Evolutionary conservation across 1,139 yeast species (phyloP).

Genomic region (Yamadazyma mexicana): DNA sequence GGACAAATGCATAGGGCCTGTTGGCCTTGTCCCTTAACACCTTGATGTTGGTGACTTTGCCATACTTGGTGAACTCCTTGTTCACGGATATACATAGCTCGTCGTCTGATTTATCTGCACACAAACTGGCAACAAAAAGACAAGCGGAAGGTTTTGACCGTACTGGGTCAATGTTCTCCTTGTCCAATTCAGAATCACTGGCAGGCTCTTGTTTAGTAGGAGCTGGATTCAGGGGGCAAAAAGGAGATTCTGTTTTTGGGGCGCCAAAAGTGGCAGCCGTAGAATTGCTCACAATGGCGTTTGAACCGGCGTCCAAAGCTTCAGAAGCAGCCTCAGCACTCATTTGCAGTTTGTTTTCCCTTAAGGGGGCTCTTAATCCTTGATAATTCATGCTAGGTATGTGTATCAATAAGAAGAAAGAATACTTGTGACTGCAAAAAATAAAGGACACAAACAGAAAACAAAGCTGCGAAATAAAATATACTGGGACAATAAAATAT

Average conservation of each 20-base stretch:
- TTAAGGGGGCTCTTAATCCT: too few species aligned
- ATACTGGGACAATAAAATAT: too few species aligned
- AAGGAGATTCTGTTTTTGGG: too few species aligned
- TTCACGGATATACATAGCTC: slow-evolving; percentile 68
- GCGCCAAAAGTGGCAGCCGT: too few species aligned
- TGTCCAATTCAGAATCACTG: background rate
- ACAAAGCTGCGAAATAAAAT: slow-evolving; percentile 1
- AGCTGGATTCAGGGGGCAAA: too few species aligned
- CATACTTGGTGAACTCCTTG: slow-evolving; percentile 65
- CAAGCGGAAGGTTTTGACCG: slow-evolving; percentile 73
- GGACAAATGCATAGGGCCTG: slow-evolving; percentile 94
- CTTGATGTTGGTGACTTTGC: slow-evolving; percentile 70
- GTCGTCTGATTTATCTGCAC: slow-evolving; percentile 65
- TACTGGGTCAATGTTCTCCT: slow-evolving; percentile 1
- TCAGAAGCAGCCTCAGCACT: too few species aligned
- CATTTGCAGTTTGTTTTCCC: too few species aligned
- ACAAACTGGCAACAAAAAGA: slow-evolving; percentile 82
- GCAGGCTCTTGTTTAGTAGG: background rate
- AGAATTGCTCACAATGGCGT: too few species aligned
- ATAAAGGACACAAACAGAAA: background rate
- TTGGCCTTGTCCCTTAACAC: slow-evolving; percentile 80
- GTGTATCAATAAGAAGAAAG: background rate
- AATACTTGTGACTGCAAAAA: slow-evolving; percentile 3
- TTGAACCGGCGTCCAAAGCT: too few species aligned
- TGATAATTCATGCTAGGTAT: background rate